Percentiles rank a stretch among this genome's conserved stretches.
Evolutionary conservation across 331 rosid genomes (phyloP).

Genomic region (Ulmus americana): DNA sequence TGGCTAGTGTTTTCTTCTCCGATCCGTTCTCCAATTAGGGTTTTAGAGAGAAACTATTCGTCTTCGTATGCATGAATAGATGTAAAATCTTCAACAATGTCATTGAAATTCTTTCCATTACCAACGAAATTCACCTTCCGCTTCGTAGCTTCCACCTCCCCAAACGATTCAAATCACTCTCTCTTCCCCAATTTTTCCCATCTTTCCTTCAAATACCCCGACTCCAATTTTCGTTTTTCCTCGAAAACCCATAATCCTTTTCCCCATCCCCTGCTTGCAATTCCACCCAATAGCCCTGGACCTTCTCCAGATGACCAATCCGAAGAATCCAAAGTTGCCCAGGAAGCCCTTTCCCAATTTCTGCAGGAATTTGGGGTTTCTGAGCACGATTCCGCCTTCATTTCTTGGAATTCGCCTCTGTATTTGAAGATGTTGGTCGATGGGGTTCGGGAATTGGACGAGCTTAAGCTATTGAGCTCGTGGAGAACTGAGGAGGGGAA

Average conservation of each 20-base stretch:
- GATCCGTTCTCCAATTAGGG: too few species aligned
- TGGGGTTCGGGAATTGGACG: constrained; percentile 68
- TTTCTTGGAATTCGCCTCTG: constrained; percentile 43
- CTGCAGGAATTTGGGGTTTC: constrained; percentile 51
- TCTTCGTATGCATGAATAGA: background rate
- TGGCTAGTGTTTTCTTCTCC: too few species aligned
- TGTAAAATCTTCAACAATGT: constrained; percentile 12
- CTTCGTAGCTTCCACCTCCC: constrained; percentile 7
- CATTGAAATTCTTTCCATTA: constrained; percentile 30
- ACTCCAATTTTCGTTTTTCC: constrained; percentile 4
- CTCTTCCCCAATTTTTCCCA: constrained; percentile 3
- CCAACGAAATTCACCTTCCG: constrained; percentile 23
- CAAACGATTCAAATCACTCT: background rate
- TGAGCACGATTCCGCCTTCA: constrained; percentile 39
- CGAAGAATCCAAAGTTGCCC: constrained; percentile 39
- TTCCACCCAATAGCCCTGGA: constrained; percentile 2
- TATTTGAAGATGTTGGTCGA: constrained; percentile 63
- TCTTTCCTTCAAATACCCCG: background rate
- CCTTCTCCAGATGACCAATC: constrained; percentile 21
- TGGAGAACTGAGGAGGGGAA: constrained; percentile 8
- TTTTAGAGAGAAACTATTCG: too few species aligned
- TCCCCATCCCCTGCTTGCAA: constrained; percentile 20
- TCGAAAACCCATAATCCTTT: constrained; percentile 5
- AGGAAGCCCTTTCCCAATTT: constrained; percentile 40
- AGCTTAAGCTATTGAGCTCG: constrained; percentile 40